Evolutionary conservation across 169 alveolate species (phyloP), one percentile per base, ranked within the genome.

Genomic region (Perkinsus marinus): DNA sequence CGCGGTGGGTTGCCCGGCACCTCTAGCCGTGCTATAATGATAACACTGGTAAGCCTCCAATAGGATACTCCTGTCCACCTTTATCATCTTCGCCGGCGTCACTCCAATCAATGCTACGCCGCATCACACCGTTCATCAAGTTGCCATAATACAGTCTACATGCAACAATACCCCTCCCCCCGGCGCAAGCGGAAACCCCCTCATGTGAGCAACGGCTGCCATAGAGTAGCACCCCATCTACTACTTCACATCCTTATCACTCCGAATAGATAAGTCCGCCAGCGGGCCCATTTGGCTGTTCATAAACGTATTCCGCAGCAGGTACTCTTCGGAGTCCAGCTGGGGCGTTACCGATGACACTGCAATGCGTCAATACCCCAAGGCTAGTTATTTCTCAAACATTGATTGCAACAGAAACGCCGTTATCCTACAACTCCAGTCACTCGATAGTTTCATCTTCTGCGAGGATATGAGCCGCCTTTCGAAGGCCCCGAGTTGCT

Each of bases 261-360:
- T 19, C 34, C 79, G 79, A 26, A 57, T 57, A 26, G 79, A 19
- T 0, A 57, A 30, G 22, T 57, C 79, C 30, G 79, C 79, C 30
- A 57, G 34, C 7, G 79, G 79, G 22, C 79, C 97, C 95, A 95
- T 96, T 30, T 94, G 93, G 41, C 96, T 95, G 93, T 96, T 96
- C 43, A 95, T 91, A 92, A 93, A 96, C 0, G 98, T 96, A 90
- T 95, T 95, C 90, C 96, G 90, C 39, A 96, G 92, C 3, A 96
- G 92, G 34, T 95, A 93, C 91, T 96, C 98, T 89, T 96, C 98
- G 43, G 57, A 39, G 46, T 90, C 91, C 68, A 90, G 43, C 39
- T 39, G 2, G 39, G 69, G 79, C 38, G 89, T 43, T 13, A n/a
- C 43, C 37, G 57, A 17, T 0, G 30, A 68, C 92, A 90, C 69